Evolutionary conservation across 2,329 filamentous ascomycete species (phyloP).

Genomic region (Alternaria arbusti): DNA sequence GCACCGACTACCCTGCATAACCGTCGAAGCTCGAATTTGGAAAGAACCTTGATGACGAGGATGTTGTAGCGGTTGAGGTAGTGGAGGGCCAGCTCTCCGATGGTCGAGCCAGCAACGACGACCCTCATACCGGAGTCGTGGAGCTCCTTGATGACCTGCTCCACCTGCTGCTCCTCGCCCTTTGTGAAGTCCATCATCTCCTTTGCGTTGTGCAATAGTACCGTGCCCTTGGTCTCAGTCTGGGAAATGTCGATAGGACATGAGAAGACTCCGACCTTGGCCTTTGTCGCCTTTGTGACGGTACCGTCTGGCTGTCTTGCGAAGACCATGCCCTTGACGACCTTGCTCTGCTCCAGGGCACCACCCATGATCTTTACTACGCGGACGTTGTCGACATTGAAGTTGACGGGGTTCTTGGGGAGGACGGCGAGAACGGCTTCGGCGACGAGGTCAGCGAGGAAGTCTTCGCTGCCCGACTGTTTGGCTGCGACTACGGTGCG

Average conservation of each 20-base stretch:
- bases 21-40: constrained; percentile 95
- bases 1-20: constrained; percentile 96
- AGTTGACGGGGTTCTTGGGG: constrained; percentile 92
- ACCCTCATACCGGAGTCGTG: constrained; percentile 93
- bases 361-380: constrained; percentile 99
- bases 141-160: constrained; percentile 90
- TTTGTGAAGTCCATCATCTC: constrained; percentile 99
- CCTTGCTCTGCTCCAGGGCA: constrained; percentile 88
- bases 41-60: constrained; percentile 93
- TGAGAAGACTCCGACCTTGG: constrained; percentile 96
- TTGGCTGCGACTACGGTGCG: constrained; percentile 95
- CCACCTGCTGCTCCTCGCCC: constrained; percentile 92
- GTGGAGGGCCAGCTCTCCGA: constrained; percentile 94
- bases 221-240: constrained; percentile 98
- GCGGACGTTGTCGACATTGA: constrained; percentile 98
- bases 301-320: constrained; percentile 88
- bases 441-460: constrained; percentile 84
- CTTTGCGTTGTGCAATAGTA: constrained; percentile 94
- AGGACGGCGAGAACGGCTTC: constrained; percentile 85
- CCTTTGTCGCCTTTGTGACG: constrained; percentile 88
- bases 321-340: constrained; percentile 99
- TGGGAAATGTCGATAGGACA: constrained; percentile 95
- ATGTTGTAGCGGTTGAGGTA: constrained; percentile 98
- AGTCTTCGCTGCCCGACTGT: constrained; percentile 91
- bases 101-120: constrained; percentile 87